These are phyloP conservation scores for Tardiomyces blankii DNA, from an alignment of 1,139 yeast species.

Conservation along the genomic window DNA sequence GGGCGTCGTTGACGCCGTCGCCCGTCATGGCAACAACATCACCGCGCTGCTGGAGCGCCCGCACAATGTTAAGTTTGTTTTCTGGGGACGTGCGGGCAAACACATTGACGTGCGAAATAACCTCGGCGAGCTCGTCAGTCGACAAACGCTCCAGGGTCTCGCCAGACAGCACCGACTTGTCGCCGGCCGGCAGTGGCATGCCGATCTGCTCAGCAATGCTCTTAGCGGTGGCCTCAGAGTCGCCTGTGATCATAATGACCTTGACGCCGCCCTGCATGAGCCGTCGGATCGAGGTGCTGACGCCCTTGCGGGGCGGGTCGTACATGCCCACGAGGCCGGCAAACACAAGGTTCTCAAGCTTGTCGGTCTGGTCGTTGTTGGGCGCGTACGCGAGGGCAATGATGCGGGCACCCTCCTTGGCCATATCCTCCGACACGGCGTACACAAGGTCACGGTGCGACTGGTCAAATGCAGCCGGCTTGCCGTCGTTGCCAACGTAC, in stretches of 20 bases:
- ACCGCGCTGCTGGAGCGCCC: constrained; percentile 84
- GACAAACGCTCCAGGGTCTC: constrained; percentile 63
- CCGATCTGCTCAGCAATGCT: constrained; percentile 90
- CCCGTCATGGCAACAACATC: constrained; percentile 99
- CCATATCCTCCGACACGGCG: constrained; percentile 51
- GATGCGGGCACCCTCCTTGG: constrained; percentile 78
- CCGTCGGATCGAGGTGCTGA: constrained; percentile 55
- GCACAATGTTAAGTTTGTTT: constrained; percentile 83
- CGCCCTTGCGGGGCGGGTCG: constrained; percentile 92
- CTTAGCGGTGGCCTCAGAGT: constrained; percentile 83
- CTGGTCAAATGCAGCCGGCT: constrained; percentile 38
- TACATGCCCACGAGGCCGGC: constrained; percentile 89
- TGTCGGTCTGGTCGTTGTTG: constrained; percentile 21
- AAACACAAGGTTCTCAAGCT: constrained; percentile 53
- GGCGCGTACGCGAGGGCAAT: constrained; percentile 62
- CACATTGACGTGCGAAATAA: constrained; percentile 73
- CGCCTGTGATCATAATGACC: constrained; percentile 96
- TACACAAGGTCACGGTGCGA: constrained; percentile 36
- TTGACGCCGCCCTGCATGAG: constrained; percentile 89
- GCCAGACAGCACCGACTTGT: constrained; percentile 66
- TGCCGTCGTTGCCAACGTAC: constrained; percentile 50
- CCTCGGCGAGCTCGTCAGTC: constrained; percentile 58
- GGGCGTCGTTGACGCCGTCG: constrained; percentile 98
- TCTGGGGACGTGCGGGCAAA: constrained; percentile 97
- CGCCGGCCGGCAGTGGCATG: constrained; percentile 58